These are phyloP conservation scores for Aphanomyces euteiches DNA, from an alignment of 352 stramenopile genomes.

Conservation along the genomic window DNA sequence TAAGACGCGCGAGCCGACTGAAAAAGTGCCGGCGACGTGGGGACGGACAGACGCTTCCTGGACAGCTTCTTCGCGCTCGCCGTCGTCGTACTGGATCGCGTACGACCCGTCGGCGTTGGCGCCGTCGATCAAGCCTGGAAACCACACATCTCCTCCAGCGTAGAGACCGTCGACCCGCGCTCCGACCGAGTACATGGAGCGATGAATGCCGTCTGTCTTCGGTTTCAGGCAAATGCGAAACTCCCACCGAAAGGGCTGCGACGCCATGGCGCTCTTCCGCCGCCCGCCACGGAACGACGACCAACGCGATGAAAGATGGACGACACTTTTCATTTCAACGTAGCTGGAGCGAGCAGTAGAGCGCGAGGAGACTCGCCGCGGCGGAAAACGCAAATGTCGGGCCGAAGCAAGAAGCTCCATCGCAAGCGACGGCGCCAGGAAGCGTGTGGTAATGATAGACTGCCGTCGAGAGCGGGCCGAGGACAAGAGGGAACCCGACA, in stretches of 20 bases:
- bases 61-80: conserved; percentile 55
- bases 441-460: conserved; percentile 41
- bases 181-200: conserved; percentile 34
- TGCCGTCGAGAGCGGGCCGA: conserved; percentile 58
- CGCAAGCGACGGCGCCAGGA: background rate
- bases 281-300: background rate
- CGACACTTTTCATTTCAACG: background rate
- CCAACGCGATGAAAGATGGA: background rate
- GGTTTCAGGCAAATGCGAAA: background rate
- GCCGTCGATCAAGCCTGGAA: conserved; percentile 48
- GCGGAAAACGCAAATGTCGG: conserved; percentile 43
- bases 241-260: background rate
- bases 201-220: background rate
- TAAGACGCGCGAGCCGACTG: conserved; percentile 63
- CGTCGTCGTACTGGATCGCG: conserved; percentile 73
- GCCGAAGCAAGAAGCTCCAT: conserved; percentile 39
- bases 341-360: background rate
- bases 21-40: conserved; percentile 66
- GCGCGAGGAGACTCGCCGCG: background rate
- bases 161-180: conserved; percentile 76
- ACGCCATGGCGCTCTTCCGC: background rate
- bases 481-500: conserved; percentile 67
- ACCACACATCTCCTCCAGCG: conserved; percentile 78
- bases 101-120: conserved; percentile 39
- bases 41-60: conserved; percentile 41